Percentiles rank a stretch among this genome's conserved stretches.
Evolutionary conservation across 352 stramenopile genomes (phyloP).

Genomic region (Pythium guiyangense): DNA sequence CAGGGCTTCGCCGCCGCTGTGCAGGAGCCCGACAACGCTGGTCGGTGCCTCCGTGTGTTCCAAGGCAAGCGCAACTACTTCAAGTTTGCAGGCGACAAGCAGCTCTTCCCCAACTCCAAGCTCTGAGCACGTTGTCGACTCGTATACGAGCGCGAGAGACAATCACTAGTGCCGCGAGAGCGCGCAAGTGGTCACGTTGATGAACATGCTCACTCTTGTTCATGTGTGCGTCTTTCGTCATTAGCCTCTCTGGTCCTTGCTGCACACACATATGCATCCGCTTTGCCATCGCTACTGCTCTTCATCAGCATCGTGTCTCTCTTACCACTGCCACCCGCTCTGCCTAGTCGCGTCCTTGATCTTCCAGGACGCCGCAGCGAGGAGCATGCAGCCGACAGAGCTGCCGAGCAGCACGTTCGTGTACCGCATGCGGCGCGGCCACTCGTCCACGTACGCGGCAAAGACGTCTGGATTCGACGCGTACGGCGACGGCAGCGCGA

Average conservation of each 20-base stretch:
- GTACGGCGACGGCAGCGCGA: neutral
- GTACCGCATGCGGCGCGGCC: constrained; percentile 2
- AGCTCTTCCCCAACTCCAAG: too few relatives aligned
- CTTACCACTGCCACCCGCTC: neutral
- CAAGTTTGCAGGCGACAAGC: constrained; percentile 64
- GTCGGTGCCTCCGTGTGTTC: constrained; percentile 54
- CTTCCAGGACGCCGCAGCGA: neutral
- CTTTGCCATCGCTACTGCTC: too few relatives aligned
- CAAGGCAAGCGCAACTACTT: constrained; percentile 46
- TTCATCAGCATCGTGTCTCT: too few relatives aligned
- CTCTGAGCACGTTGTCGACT: too few relatives aligned
- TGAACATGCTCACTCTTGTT: neutral
- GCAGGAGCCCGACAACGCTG: too few relatives aligned
- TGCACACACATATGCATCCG: too few relatives aligned
- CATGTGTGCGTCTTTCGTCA: too few relatives aligned
- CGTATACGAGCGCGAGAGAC: too few relatives aligned
- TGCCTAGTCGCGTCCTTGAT: neutral
- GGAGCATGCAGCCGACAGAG: neutral
- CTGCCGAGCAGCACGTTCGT: neutral
- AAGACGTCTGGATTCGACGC: neutral
- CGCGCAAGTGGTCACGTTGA: neutral
- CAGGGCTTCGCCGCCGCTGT: constrained; percentile 52
- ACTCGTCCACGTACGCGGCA: neutral
- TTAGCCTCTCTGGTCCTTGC: neutral
- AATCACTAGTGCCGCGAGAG: constrained; percentile 19